Evolutionary conservation across 2,329 filamentous ascomycete genomes (phyloP), one percentile per base, ranked within the genome.

Genomic region (Cladosporium sp.): DNA sequence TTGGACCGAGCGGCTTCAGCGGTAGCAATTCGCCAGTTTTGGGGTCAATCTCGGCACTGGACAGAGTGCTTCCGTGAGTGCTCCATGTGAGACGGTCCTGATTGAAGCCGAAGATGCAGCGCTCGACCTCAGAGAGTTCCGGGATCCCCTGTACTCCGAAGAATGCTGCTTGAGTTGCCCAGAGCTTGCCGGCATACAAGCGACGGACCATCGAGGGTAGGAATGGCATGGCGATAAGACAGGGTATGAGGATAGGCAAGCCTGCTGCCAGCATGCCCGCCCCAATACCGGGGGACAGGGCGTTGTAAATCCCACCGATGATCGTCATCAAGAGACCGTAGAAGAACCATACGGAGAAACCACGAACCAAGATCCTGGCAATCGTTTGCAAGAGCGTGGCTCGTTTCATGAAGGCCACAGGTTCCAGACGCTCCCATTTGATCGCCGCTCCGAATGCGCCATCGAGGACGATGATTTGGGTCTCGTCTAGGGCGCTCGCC

Each of bases 111-210:
- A 81, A 81, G 34, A 81, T 75, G 30, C 75, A 71, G 11, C 64
- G 67, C 67, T 82, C 80, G 38, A 81, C 78, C 5, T 74, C 73
- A 4, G 71, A 72, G 14, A 81, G 69, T n/a, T 75, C 69, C 68
- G 81, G 74, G 66, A 80, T 77, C 0, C 80, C 80, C 63, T 81
- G 79, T 26, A 82, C 77, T 2, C 80, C 80, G 66, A 82, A 80
- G 58, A 82, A 72, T 76, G 78, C 80, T 18, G 80, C 75, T 64
- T 81, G 79, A 10, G 76, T 74, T 10, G 70, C 71, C 78, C 77
- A 80, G 60, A 79, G 72, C 66, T 81, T 80, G 36, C 78, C 79
- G 1, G 73, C 69, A 49, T 81, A 81, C 4, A 81, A 67, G n/a
- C 74, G 52, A 7, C 73, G 71, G 11, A 81, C 71, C 6, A 80